Evolutionary conservation across 768 basidiomycete species (phyloP), one percentile per base, ranked within the genome.

Genomic region (Boletales sp.): DNA sequence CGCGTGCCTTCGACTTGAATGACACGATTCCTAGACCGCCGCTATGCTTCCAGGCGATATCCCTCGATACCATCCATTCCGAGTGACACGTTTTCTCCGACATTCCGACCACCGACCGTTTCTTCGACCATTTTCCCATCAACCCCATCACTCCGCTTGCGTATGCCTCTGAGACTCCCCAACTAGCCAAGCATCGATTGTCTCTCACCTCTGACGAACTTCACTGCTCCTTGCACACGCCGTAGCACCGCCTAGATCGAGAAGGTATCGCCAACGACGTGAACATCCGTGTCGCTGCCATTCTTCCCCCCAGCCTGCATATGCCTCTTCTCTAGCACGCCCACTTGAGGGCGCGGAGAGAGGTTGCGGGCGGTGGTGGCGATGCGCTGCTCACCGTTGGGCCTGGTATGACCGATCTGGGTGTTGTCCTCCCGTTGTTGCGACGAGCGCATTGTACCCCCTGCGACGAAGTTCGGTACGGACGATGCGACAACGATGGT

Each of bases 41-140:
- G 17, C 34, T 19, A 24, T 41, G 34, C 19, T 48, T 17, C 34
- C 40, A 13, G 47, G 38, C 31, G 35, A 18, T 27, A 46, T 48
- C 45, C 43, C 19, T 53, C 29, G 9, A 17, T n/a, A n/a, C n/a
- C n/a, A n/a, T n/a, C n/a, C n/a, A n/a, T 32, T 38, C 53, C 40
- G 35, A 51, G 44, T 38, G 19, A 44, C 15, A 0, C 40, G 5
- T 5, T n/a, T n/a, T 34, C 34, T 29, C 37, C 24, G 18, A 43
- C 18, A 8, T 21, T 32, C 6, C 19, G 8, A 17, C 11, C 47
- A 19, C 37, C 30, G n/a, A 36, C 13, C 15, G 2, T 17, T 31
- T 18, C 32, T n/a, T 38, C 34, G 24, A 44, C 46, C 30, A 24
- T n/a, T 15, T 7, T 14, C 39, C 35, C 19, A 2, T 53, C 29